Evolutionary conservation across 2,329 filamentous ascomycete genomes (phyloP).

Genomic region (Talaromyces amestolkiae): DNA sequence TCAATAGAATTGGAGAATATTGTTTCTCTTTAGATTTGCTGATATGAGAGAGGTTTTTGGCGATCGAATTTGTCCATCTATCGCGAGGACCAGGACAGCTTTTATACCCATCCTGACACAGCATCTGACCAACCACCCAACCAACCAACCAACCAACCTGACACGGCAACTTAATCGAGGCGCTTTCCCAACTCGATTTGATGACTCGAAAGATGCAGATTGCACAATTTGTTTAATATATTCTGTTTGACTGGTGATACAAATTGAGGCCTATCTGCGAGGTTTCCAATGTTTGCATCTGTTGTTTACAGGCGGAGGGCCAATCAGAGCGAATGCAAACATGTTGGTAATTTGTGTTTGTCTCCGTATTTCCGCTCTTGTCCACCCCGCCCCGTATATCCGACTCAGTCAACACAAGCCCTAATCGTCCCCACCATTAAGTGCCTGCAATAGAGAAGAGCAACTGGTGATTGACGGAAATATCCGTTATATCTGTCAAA

Average conservation of each 20-base stretch:
- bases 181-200: not conserved
- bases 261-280: not conserved
- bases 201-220: not conserved
- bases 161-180: not conserved
- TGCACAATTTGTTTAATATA: not conserved
- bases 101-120: not conserved
- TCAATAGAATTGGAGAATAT: not conserved
- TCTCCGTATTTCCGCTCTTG: not conserved
- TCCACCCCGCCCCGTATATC: not conserved
- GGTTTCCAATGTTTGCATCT: conserved; percentile 1
- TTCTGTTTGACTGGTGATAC: not conserved
- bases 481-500: not conserved
- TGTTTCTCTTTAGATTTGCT: not conserved
- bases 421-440: not conserved
- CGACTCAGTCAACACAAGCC: not conserved
- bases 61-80: not conserved
- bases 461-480: not conserved
- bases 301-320: not conserved
- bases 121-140: no score
- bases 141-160: no score
- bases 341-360: not conserved
- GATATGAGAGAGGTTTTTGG: not conserved
- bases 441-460: not conserved
- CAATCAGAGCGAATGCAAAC: conserved; percentile 8
- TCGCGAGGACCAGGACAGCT: not conserved